Conservation (phyloP, 768 basidiomycete genomes). For the Tylopilus cervinicoccineus region DNA sequence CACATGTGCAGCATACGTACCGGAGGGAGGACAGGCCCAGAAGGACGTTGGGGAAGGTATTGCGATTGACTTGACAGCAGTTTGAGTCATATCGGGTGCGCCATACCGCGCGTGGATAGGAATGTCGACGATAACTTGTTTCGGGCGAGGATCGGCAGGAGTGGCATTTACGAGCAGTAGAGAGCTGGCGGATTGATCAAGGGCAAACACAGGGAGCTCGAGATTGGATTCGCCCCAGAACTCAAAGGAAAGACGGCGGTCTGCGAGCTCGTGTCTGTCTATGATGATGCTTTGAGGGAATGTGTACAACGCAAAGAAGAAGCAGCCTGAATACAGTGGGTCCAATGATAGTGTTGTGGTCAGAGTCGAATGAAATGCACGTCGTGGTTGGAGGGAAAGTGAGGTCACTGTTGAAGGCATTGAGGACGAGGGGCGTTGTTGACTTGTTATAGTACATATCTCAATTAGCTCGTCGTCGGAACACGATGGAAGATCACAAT, state of each 20-base stretch:
- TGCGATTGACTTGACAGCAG: slow-evolving; percentile 17
- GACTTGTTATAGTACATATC: neutral
- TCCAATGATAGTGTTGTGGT: slow-evolving; percentile 20
- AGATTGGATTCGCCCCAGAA: slow-evolving; percentile 38
- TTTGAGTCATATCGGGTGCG: slow-evolving; percentile 16
- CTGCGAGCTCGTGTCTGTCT: slow-evolving; percentile 41
- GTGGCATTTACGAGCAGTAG: slow-evolving; percentile 33
- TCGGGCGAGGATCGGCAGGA: neutral
- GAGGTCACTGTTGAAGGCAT: slow-evolving; percentile 20
- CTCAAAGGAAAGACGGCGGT: slow-evolving; percentile 31
- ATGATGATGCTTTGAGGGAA: slow-evolving; percentile 40
- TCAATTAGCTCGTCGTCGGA: neutral
- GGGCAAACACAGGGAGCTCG: slow-evolving; percentile 40
- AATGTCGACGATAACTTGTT: slow-evolving; percentile 27
- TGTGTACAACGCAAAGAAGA: slow-evolving; percentile 32
- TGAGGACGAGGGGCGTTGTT: neutral
- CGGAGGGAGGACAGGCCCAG: slow-evolving; percentile 28
- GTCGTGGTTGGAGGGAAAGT: slow-evolving; percentile 19
- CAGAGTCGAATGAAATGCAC: slow-evolving; percentile 31
- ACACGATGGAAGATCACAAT: slow-evolving; percentile 16
- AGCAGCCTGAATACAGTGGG: slow-evolving; percentile 14
- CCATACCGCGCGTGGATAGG: slow-evolving; percentile 46
- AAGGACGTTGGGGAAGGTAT: slow-evolving; percentile 29
- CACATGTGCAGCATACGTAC: slow-evolving; percentile 13
- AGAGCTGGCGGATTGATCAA: slow-evolving; percentile 22